These are phyloP conservation scores for Sordariomycetes sp. DNA, from an alignment of 2,329 filamentous ascomycete species.

Conservation along the genomic window DNA sequence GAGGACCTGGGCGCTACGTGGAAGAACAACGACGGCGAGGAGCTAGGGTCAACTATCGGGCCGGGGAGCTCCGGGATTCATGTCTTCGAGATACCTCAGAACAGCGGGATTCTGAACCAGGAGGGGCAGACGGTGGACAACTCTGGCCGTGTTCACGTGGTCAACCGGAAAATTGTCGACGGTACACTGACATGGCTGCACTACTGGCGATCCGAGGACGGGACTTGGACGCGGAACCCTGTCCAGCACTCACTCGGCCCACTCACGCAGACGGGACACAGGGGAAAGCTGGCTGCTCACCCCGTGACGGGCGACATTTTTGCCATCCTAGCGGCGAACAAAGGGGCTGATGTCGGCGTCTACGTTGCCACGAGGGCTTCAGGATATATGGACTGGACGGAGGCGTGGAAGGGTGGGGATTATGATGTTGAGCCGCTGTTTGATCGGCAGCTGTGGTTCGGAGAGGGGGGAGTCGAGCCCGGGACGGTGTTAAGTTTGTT, in stretches of 20 bases:
- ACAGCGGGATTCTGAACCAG: constrained; percentile 11
- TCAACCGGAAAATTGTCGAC: constrained; percentile 8
- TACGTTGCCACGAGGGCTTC: constrained; percentile 5
- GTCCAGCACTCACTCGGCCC: constrained; percentile 5
- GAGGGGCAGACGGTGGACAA: constrained; percentile 9
- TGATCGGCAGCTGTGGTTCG: constrained; percentile 6
- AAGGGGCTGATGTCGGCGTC: constrained; percentile 6
- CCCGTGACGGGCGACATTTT: constrained; percentile 7
- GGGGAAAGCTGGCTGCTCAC: constrained; percentile 9
- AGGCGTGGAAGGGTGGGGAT: constrained; percentile 3
- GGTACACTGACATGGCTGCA: constrained; percentile 8
- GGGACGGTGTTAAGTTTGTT: constrained; percentile 7
- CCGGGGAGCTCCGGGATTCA: not conserved
- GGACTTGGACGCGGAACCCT: constrained; percentile 7
- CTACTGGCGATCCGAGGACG: constrained; percentile 7
- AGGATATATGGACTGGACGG: constrained; percentile 6
- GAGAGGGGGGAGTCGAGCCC: not conserved
- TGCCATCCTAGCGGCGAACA: constrained; percentile 8
- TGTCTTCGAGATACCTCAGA: constrained; percentile 8
- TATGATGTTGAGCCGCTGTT: constrained; percentile 8
- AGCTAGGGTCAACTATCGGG: constrained; percentile 2
- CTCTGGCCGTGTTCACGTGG: constrained; percentile 7
- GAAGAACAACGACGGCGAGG: constrained; percentile 7
- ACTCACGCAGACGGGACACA: constrained; percentile 7
- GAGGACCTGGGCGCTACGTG: constrained; percentile 8